These are phyloP conservation scores for Rhodosporidiobolus odoratus DNA, from an alignment of 768 basidiomycete genomes.

Conservation along the genomic window DNA sequence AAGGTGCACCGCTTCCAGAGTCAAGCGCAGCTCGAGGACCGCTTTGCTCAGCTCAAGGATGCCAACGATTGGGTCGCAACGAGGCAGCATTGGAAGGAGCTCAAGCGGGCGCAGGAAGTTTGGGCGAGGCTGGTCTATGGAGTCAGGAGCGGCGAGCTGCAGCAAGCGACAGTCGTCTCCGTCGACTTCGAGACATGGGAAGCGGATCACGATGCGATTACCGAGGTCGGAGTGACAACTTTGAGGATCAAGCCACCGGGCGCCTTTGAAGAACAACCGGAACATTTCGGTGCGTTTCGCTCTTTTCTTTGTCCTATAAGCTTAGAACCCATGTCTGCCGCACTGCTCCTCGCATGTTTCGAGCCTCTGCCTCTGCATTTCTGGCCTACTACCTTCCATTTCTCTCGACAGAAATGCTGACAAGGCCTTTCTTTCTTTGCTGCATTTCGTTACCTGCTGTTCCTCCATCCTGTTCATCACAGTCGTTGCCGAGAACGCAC, in stretches of 20 bases:
- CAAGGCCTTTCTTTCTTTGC: too few species aligned
- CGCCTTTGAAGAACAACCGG: constrained; percentile 40
- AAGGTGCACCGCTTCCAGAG: not conserved
- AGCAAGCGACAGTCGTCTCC: constrained; percentile 47
- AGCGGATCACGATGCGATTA: constrained; percentile 62
- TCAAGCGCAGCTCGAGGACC: constrained; percentile 7
- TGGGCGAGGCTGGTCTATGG: not conserved
- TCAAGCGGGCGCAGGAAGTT: constrained; percentile 1
- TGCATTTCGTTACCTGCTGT: too few species aligned
- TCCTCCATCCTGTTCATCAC: not conserved
- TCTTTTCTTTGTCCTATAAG: not conserved
- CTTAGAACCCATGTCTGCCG: not conserved
- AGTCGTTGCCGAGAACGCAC: constrained; percentile 60
- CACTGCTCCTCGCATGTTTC: constrained; percentile 41
- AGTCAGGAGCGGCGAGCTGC: not conserved
- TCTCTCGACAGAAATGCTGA: too few species aligned
- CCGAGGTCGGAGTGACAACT: constrained; percentile 62
- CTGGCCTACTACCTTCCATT: too few species aligned
- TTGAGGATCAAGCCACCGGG: constrained; percentile 56
- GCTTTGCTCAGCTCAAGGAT: constrained; percentile 18
- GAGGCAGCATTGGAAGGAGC: not conserved
- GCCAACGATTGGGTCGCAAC: constrained; percentile 12
- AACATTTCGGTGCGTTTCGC: constrained; percentile 55
- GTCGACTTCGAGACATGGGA: constrained; percentile 85
- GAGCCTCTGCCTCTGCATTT: too few species aligned